phyloP scores from a whole-genome alignment of 2,329 filamentous ascomycete genomes.

The Pseudohalonectria lignicola region DNA sequence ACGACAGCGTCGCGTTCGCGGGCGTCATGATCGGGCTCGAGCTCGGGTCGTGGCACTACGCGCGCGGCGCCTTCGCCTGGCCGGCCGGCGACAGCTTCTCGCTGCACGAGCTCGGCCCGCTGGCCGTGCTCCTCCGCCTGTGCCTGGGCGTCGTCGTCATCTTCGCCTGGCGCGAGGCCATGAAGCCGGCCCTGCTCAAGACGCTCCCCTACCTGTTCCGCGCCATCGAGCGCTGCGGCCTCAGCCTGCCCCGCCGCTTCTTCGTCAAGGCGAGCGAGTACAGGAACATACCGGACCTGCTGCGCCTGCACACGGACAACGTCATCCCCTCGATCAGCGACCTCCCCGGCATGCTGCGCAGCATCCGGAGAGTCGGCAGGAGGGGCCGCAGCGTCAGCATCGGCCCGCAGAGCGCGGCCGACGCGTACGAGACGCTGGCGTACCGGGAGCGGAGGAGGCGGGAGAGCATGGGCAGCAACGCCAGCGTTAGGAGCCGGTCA shows the following conservation, averaged over 20 bases:
- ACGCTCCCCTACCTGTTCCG: slow-evolving; percentile 79
- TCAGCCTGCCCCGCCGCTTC: slow-evolving; percentile 77
- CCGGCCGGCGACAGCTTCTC: slow-evolving; percentile 47
- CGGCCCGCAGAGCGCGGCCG: slow-evolving; percentile 89
- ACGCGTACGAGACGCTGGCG: slow-evolving; percentile 90
- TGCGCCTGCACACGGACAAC: slow-evolving; percentile 65
- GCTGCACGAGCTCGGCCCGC: slow-evolving; percentile 54
- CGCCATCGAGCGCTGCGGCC: slow-evolving; percentile 65
- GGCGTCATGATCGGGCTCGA: slow-evolving; percentile 82
- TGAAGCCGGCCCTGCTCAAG: slow-evolving; percentile 74
- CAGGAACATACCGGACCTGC: slow-evolving; percentile 63
- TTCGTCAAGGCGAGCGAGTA: slow-evolving; percentile 89
- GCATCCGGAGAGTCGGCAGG: slow-evolving; percentile 62
- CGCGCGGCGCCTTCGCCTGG: slow-evolving; percentile 35
- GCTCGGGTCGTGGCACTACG: slow-evolving; percentile 74
- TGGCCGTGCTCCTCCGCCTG: slow-evolving; percentile 55
- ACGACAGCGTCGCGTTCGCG: slow-evolving; percentile 89
- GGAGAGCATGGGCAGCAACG: slow-evolving; percentile 43
- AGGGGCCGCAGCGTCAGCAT: slow-evolving; percentile 76
- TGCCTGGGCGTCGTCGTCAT: slow-evolving; percentile 72
- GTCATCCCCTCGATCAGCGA: slow-evolving; percentile 85
- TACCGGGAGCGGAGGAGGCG: slow-evolving; percentile 61
- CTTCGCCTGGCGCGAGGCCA: slow-evolving; percentile 80
- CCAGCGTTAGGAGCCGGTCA: slow-evolving; percentile 30
- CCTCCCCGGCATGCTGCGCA: slow-evolving; percentile 70